These are phyloP conservation scores for Plantago rigida DNA, from an alignment of 305 asterid species.

Conservation along the genomic window DNA sequence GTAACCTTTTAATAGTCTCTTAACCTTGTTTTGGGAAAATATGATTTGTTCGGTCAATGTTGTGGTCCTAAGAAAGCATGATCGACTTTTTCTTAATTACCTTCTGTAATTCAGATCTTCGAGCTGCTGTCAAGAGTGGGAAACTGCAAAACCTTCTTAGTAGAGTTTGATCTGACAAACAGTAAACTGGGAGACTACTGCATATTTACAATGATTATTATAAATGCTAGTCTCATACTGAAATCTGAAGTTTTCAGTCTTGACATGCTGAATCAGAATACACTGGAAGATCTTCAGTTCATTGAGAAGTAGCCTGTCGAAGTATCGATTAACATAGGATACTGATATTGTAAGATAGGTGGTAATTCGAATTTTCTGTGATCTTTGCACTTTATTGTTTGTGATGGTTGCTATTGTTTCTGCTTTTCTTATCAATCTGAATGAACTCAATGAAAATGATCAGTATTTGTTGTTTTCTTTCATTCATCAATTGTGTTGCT, in stretches of 20 bases:
- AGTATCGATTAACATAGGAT: constrained; percentile 11
- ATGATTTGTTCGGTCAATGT: background rate
- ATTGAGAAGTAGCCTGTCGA: background rate
- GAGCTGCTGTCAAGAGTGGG: constrained; percentile 55
- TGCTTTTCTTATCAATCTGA: background rate
- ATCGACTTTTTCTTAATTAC: background rate
- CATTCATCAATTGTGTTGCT: background rate
- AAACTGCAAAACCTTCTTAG: constrained; percentile 57
- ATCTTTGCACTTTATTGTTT: background rate
- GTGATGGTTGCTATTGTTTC: constrained; percentile 6
- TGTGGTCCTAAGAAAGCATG: background rate
- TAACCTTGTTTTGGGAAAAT: background rate
- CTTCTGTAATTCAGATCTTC: constrained; percentile 47
- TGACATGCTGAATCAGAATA: background rate
- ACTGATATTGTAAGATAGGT: constrained; percentile 4
- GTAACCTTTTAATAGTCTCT: background rate
- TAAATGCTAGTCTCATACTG: background rate
- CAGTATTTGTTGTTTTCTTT: background rate
- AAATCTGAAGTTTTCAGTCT: constrained; percentile 8
- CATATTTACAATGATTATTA: constrained; percentile 9
- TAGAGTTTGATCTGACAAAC: constrained; percentile 38
- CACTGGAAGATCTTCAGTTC: constrained; percentile 8
- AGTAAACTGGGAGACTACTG: constrained; percentile 17
- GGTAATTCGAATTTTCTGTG: background rate
- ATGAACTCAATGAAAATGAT: constrained; percentile 3